phyloP scores from a whole-genome alignment of 2,329 filamentous ascomycete species.

The Chaetomiaceae sp. region DNA sequence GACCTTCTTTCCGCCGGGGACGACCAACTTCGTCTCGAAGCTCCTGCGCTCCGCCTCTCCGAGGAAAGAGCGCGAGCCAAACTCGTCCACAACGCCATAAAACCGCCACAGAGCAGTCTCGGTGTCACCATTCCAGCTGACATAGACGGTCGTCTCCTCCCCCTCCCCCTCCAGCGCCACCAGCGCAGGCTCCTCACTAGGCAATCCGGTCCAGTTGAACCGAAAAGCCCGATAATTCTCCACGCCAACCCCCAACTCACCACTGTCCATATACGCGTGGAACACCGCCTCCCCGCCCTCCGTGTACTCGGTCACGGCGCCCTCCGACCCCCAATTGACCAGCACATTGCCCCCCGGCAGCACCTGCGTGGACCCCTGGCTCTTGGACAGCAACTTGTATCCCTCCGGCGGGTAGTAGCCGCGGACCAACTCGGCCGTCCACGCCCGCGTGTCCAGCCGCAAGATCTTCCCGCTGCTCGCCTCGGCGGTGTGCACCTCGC shows the following conservation, averaged over 20 bases:
- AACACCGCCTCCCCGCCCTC: constrained; percentile 48
- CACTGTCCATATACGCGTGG: constrained; percentile 45
- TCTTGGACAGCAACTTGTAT: constrained; percentile 19
- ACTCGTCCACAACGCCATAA: constrained; percentile 12
- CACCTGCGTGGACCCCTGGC: constrained; percentile 47
- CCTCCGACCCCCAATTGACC: constrained; percentile 53
- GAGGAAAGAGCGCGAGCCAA: constrained; percentile 16
- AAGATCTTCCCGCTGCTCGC: constrained; percentile 44
- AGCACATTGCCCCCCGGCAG: constrained; percentile 50
- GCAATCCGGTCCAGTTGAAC: constrained; percentile 47
- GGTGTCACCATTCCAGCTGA: constrained; percentile 45
- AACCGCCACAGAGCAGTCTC: constrained; percentile 31
- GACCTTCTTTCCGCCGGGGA: constrained; percentile 10
- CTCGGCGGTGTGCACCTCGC: constrained; percentile 25
- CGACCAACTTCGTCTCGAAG: constrained; percentile 24
- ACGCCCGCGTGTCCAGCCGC: constrained; percentile 39
- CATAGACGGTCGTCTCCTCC: constrained; percentile 30
- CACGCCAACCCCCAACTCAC: constrained; percentile 36
- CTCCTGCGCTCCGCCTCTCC: constrained; percentile 20
- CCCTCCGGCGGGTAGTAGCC: constrained; percentile 41
- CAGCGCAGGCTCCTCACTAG: constrained; percentile 36
- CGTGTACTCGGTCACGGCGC: constrained; percentile 44
- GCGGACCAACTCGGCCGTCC: constrained; percentile 42
- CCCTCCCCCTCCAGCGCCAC: constrained; percentile 27
- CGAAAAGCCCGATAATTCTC: constrained; percentile 54